Conservation (phyloP, 1,139 yeast species). For the Sugiyamaella paludigena region DNA sequence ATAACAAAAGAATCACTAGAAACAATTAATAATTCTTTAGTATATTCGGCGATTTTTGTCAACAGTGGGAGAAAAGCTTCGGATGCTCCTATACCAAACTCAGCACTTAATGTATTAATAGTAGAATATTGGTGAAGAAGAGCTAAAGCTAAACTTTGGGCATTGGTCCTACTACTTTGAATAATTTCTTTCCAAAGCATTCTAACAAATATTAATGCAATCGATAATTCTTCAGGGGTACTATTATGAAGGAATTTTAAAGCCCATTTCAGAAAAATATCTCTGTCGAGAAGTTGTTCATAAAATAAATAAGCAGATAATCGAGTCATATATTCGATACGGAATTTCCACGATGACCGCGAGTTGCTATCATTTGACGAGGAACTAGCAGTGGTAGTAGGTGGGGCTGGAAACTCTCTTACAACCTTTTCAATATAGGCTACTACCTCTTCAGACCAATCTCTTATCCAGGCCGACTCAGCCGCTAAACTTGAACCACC, state of each 20-base stretch:
- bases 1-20: constrained; percentile 71
- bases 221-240: constrained; percentile 46
- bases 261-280: constrained; percentile 60
- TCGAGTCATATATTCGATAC: constrained; percentile 57
- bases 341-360: constrained; percentile 45
- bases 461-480: constrained; percentile 68
- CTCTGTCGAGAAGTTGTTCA: constrained; percentile 63
- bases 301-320: constrained; percentile 63
- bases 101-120: constrained; percentile 17
- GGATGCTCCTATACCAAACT: constrained; percentile 2
- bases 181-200: constrained; percentile 71
- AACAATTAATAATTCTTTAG: constrained; percentile 46
- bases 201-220: constrained; percentile 57
- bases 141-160: constrained; percentile 34
- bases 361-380: neutral
- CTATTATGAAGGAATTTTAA: constrained; percentile 55
- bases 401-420: constrained; percentile 20
- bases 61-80: constrained; percentile 36
- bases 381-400: constrained; percentile 1
- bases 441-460: constrained; percentile 82
- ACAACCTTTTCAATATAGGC: constrained; percentile 55
- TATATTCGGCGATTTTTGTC: constrained; percentile 18
- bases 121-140: constrained; percentile 27
- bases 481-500: constrained; percentile 30
- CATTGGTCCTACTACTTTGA: constrained; percentile 42